These are phyloP conservation scores for Priceomyces castillae DNA, from an alignment of 805 yeast genomes.

Conservation along the genomic window DNA sequence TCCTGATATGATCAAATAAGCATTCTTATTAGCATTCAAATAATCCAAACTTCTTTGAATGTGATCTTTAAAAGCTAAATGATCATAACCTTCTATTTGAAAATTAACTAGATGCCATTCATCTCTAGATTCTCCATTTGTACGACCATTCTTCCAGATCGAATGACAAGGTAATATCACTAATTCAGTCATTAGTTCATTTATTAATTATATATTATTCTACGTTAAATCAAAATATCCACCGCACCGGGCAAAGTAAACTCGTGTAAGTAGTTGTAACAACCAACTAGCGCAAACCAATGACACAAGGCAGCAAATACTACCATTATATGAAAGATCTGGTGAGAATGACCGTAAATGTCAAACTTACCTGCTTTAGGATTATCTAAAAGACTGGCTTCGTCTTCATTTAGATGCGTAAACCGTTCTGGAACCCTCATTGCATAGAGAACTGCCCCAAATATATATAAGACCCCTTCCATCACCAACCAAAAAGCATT, in stretches of 20 bases:
- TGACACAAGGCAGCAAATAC: slow-evolving; percentile 77
- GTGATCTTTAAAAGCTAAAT: slow-evolving; percentile 62
- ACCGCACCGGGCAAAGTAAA: slow-evolving; percentile 3
- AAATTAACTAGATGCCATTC: slow-evolving; percentile 72
- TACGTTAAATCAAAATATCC: background rate
- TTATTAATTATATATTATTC: background rate
- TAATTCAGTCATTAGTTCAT: slow-evolving; percentile 14
- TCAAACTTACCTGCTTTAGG: slow-evolving; percentile 46
- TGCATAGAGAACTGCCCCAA: slow-evolving; percentile 81
- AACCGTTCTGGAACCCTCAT: slow-evolving; percentile 72
- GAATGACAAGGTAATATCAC: slow-evolving; percentile 53
- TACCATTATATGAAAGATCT: slow-evolving; percentile 75
- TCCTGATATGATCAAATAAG: slow-evolving; percentile 54
- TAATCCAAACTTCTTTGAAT: slow-evolving; percentile 43
- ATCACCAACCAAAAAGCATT: slow-evolving; percentile 59
- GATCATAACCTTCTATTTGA: slow-evolving; percentile 69
- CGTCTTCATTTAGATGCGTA: slow-evolving; percentile 24
- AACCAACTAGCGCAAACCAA: slow-evolving; percentile 55
- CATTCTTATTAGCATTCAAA: slow-evolving; percentile 25
- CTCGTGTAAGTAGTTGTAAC: slow-evolving; percentile 52
- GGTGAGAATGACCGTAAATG: slow-evolving; percentile 78
- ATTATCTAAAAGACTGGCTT: slow-evolving; percentile 9
- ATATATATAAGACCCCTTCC: slow-evolving; percentile 74
- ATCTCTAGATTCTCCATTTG: slow-evolving; percentile 43
- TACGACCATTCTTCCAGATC: slow-evolving; percentile 48